Base-by-base conservation (phyloP, 345 rosid genomes). In the Erucastrum elatum region DNA sequence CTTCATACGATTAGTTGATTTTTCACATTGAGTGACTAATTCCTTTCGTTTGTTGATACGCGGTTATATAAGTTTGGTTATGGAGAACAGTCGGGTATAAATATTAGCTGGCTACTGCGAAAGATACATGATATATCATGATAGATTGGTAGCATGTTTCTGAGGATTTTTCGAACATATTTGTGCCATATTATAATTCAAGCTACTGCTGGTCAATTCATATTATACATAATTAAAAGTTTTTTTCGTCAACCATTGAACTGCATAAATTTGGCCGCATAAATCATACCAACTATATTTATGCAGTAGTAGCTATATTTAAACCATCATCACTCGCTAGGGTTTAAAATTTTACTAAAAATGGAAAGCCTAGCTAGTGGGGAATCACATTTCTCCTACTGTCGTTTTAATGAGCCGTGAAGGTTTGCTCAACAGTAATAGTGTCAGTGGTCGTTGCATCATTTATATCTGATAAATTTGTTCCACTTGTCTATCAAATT, bases 381-480 rank as follows among this genome's bases (percentile, higher is more conserved):
- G 37, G 9, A n/a, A n/a, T n/a, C 6, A 13, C 33, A 9, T 46
- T 4, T 33, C n/a, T 51, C 34, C 6, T 15, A 63, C 15, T 10
- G 71, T 70, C 56, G 49, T 15, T 68, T 70, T 53, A 71, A 77
- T 71, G 76, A 55, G 81, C 81, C 66, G 66, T 29, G 71, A 77
- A 71, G 66, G 66, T 77, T 70, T 71, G 81, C 33, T 77, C 76
- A 71, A 64, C 75, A 63, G 11, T 69, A 68, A n/a, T 2, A 16
- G 26, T 53, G 60, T 53, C 25, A 53, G 60, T 53, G 53, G 17
- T 51, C 21, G 60, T 16, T 53, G 60, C 60, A 15, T 16, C 60
- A 53, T 16, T 53, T 53, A 53, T 46, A 4, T 46, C 53, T 46
- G 53, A 46, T 12, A 4, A 46, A 46, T 46, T 46, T 46, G n/a